phyloP scores from a whole-genome alignment of 805 yeast species.

The Teunomyces lycoperdinae region DNA sequence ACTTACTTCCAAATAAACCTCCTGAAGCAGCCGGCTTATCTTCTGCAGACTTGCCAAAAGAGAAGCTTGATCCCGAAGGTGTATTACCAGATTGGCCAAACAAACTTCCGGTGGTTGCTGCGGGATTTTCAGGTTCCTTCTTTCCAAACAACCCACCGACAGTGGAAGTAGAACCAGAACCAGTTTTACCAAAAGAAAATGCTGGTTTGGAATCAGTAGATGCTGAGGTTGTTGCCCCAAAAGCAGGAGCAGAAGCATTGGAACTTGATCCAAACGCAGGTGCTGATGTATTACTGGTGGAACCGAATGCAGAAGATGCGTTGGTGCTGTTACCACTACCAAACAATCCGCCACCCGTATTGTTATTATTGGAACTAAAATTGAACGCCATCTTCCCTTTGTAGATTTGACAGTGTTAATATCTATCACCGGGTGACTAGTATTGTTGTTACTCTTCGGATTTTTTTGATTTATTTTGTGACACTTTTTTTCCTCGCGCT shows the following conservation, averaged over 20 bases:
- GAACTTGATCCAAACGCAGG: not conserved
- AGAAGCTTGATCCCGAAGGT: constrained; percentile 9
- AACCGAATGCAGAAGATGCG: constrained; percentile 1
- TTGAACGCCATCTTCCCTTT: not conserved
- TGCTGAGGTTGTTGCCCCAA: not conserved
- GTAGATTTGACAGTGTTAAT: not conserved
- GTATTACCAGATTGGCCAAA: constrained; percentile 5
- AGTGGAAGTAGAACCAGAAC: constrained; percentile 5
- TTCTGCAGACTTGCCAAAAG: constrained; percentile 6
- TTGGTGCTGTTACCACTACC: constrained; percentile 3
- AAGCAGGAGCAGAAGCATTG: not conserved
- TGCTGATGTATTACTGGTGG: not conserved
- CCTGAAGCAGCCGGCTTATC: constrained; percentile 7
- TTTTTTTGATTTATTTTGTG: not conserved
- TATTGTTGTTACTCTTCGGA: not conserved
- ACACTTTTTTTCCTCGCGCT: not conserved
- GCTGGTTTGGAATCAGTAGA: constrained; percentile 7
- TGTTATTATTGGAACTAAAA: not conserved
- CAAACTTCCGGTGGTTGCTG: not conserved
- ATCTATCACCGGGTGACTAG: not conserved
- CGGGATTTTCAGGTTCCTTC: constrained; percentile 5
- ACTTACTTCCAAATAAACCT: constrained; percentile 4
- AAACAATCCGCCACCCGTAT: constrained; percentile 5
- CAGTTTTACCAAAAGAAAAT: constrained; percentile 7
- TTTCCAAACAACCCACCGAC: constrained; percentile 13